Evolutionary conservation across 2,329 filamentous ascomycete genomes (phyloP).

Genomic region (Talaromyces islandicus): DNA sequence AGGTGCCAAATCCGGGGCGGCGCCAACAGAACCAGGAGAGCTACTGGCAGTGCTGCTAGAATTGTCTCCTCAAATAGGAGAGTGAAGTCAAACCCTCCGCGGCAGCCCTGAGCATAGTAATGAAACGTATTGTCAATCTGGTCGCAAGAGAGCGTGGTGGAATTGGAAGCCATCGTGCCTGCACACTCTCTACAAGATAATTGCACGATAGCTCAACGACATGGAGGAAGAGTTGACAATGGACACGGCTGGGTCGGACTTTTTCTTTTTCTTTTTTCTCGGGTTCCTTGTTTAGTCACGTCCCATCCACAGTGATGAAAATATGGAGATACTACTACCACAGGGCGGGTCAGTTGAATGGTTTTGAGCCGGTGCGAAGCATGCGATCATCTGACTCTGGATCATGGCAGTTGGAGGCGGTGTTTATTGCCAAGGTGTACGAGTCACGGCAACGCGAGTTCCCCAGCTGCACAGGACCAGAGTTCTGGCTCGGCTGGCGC

Average conservation of each 20-base stretch:
- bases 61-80: conserved; percentile 42
- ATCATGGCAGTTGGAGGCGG: background rate
- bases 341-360: background rate
- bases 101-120: conserved; percentile 28
- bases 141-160: conserved; percentile 19
- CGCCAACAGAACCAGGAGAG: conserved; percentile 28
- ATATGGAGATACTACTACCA: background rate
- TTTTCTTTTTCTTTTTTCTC: background rate
- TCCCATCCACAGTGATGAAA: background rate
- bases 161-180: conserved; percentile 15
- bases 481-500: background rate
- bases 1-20: conserved; percentile 32
- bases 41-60: conserved; percentile 30
- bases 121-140: conserved; percentile 30
- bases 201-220: background rate
- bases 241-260: background rate
- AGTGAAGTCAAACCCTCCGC: conserved; percentile 40
- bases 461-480: background rate
- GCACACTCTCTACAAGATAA: background rate
- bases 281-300: background rate
- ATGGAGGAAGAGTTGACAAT: conserved; percentile 1
- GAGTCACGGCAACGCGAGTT: background rate
- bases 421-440: background rate
- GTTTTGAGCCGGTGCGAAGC: background rate
- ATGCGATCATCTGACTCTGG: background rate